Percentiles rank a stretch among this genome's conserved stretches.
Evolutionary conservation across 805 yeast genomes (phyloP).

Genomic region (Candida sonorensis): DNA sequence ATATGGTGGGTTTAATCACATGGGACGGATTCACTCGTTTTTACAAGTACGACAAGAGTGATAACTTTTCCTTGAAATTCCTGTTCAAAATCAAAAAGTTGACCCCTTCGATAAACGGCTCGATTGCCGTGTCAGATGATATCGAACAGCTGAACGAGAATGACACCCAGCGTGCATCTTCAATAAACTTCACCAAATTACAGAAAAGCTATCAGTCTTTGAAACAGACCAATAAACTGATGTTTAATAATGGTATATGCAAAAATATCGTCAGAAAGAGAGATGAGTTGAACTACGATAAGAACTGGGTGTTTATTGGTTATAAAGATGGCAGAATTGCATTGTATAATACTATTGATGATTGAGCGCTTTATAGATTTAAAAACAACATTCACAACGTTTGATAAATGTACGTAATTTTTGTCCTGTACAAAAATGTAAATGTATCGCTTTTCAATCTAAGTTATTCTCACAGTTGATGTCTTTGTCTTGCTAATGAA

Average conservation of each 20-base stretch:
- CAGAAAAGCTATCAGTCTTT: conserved; percentile 15
- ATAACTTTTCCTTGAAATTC: no score
- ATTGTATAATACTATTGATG: conserved; percentile 11
- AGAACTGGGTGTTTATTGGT: conserved; percentile 25
- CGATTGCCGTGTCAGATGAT: conserved; percentile 3
- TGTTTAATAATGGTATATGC: conserved; percentile 24
- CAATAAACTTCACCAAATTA: conserved; percentile 14
- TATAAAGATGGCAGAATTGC: conserved; percentile 28
- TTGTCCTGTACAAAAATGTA: no score
- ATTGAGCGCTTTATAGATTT: no score
- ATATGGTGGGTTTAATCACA: conserved; percentile 31
- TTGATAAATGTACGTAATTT: no score
- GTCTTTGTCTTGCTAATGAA: no score
- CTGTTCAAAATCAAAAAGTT: conserved; percentile 19
- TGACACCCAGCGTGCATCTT: conserved; percentile 13
- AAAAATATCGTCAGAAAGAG: conserved; percentile 27
- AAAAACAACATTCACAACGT: no score
- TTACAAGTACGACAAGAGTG: conserved; percentile 23
- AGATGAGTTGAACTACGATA: conserved; percentile 18
- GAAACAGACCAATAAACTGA: conserved; percentile 5
- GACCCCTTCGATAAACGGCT: conserved; percentile 20
- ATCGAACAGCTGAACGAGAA: no score
- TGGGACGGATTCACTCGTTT: conserved; percentile 47
- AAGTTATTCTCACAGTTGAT: no score
- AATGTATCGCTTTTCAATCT: no score